Evolutionary conservation across 331 rosid genomes (phyloP).

Genomic region (Dryas integrifolia): DNA sequence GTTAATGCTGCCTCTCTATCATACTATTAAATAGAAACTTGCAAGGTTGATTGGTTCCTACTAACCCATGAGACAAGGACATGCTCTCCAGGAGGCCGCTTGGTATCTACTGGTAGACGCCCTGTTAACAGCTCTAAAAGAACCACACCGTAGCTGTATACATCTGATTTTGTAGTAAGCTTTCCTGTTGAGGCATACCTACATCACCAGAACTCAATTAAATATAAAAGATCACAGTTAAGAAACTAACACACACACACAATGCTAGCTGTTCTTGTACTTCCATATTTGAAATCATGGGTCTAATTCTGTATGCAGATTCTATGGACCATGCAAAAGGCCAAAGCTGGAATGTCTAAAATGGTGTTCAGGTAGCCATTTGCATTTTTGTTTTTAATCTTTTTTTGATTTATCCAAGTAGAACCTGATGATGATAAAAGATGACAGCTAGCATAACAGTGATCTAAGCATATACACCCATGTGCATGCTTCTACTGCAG

Average conservation of each 20-base stretch:
- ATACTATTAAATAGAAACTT: neutral
- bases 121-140: slow-evolving; percentile 91
- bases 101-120: slow-evolving; percentile 84
- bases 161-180: slow-evolving; percentile 91
- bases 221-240: neutral
- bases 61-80: slow-evolving; percentile 96
- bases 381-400: neutral
- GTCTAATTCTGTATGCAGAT: neutral
- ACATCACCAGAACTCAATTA: slow-evolving; percentile 4
- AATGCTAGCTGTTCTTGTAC: slow-evolving; percentile 2
- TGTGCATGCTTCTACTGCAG: slow-evolving; percentile 39
- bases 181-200: slow-evolving; percentile 91
- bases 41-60: slow-evolving; percentile 11
- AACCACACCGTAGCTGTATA: slow-evolving; percentile 89
- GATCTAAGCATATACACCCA: slow-evolving; percentile 26
- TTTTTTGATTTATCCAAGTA: neutral
- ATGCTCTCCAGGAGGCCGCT: slow-evolving; percentile 79
- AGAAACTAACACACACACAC: neutral
- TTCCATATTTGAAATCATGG: neutral
- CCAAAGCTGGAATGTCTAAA: neutral
- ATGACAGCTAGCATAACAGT: slow-evolving; percentile 18
- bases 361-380: neutral
- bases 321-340: slow-evolving; percentile 1
- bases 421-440: slow-evolving; percentile 12
- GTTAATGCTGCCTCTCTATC: neutral